Base-by-base conservation (phyloP, 2,329 filamentous ascomycete species). In the Trichoderma koningiopsis region DNA sequence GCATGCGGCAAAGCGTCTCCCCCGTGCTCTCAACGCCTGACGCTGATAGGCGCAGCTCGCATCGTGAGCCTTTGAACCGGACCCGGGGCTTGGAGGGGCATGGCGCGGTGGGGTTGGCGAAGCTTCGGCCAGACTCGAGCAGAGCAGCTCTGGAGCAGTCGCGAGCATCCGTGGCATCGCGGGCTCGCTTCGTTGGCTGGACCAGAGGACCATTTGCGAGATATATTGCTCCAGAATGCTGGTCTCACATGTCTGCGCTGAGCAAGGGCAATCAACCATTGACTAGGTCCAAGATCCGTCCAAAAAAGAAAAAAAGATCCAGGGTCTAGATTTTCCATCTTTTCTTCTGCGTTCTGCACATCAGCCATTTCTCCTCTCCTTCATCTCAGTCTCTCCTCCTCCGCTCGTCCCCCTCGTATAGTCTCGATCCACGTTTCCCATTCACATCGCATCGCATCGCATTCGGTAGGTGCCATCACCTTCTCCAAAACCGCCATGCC, bases 21-120 rank as follows among this genome's bases (percentile, higher is more conserved):
- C 40, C 68, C 68, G 68, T 69, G 68, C 68, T 56, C 49, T 59
- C 68, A 65, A 66, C 35, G 37, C 27, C 29, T 37, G 61, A n/a
- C 53, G 60, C 68, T 69, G 68, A 69, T 69, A 69, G 68, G 68
- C 47, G 40, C 68, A 16, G 16, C 31, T 31, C 37, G 31, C 52
- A 47, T 69, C 33, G 55, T 31, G 61, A 49, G 60, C 53, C 22
- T 52, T 27, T 37, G 19, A 43, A 43, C 6, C 29, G 33, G 29
- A 31, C 16, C n/a, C 47, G 29, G 29, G 33, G 61, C 60, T 58
- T 57, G 40, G 29, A 58, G 52, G 33, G 59, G 60, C 59, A 69
- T 57, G 59, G 67, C 43, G 67, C 52, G 37, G 60, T 62, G 52
- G 60, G 43, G 67, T 24, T 52, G 16, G 24, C 19, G 58, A 60